A percentile compares a stretch with the other conserved stretches of the same genome.
phyloP scores from a whole-genome alignment of 345 rosid species.

The Gossypium australe region DNA sequence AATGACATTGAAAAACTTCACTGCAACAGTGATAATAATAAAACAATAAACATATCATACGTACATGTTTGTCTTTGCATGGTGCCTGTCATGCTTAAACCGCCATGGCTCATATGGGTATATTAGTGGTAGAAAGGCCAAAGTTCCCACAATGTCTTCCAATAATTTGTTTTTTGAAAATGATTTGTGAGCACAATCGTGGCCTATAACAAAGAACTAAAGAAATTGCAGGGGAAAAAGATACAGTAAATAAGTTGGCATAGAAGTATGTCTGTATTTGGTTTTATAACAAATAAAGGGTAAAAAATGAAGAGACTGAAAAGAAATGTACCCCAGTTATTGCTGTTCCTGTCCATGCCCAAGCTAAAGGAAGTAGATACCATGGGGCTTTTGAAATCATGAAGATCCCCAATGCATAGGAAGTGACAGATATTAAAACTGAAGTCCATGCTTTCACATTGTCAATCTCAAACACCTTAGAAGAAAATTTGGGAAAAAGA shows the following conservation, averaged over 20 bases:
- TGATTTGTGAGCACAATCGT: conserved; percentile 95
- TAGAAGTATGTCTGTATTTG: background rate
- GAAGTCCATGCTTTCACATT: conserved; percentile 83
- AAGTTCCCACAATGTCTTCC: conserved; percentile 93
- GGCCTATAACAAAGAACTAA: conserved; percentile 97
- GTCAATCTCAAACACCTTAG: conserved; percentile 82
- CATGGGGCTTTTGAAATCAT: conserved; percentile 86
- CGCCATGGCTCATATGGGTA: conserved; percentile 98
- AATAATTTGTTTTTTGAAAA: conserved; percentile 81
- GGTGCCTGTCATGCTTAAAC: conserved; percentile 91
- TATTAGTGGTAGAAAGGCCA: conserved; percentile 79
- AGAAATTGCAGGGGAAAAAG: conserved; percentile 16
- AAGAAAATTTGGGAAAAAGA: conserved; percentile 12
- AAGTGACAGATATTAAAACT: conserved; percentile 67
- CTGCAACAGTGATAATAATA: background rate
- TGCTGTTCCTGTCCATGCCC: conserved; percentile 99
- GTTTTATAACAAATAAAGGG: background rate
- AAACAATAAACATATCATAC: conserved; percentile 18
- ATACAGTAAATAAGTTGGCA: conserved; percentile 17
- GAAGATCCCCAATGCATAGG: conserved; percentile 75
- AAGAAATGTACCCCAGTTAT: conserved; percentile 63
- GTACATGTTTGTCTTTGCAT: conserved; percentile 94
- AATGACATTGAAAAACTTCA: background rate
- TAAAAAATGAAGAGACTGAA: background rate
- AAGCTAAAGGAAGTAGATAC: conserved; percentile 91